phyloP scores from a whole-genome alignment of 1,284 basidiomycete genomes.

The Tylopilus sp. region DNA sequence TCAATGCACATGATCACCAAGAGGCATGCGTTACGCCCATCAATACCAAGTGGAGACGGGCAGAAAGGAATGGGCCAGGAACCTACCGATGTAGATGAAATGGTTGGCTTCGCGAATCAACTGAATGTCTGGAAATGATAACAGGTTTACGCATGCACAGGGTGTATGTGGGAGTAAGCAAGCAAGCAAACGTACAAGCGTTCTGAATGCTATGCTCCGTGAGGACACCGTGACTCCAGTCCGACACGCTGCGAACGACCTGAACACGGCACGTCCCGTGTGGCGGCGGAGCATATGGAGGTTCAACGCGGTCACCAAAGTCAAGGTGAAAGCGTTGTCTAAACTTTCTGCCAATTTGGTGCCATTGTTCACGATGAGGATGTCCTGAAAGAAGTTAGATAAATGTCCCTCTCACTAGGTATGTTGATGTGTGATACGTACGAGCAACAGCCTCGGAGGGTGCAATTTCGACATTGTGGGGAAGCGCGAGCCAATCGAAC shows the following conservation, averaged over 20 bases:
- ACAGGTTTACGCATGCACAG: constrained; percentile 4
- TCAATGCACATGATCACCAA: constrained; percentile 8
- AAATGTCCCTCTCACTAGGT: neutral
- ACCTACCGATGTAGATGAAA: constrained; percentile 82
- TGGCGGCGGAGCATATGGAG: constrained; percentile 40
- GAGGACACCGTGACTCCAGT: constrained; percentile 89
- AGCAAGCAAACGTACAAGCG: constrained; percentile 57
- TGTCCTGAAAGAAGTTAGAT: constrained; percentile 44
- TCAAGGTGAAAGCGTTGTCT: constrained; percentile 51
- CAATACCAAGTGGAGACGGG: constrained; percentile 2
- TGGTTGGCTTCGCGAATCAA: constrained; percentile 81
- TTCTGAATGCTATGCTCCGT: constrained; percentile 83
- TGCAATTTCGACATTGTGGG: constrained; percentile 58
- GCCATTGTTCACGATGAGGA: constrained; percentile 65
- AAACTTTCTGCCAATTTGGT: constrained; percentile 53
- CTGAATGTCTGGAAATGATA: constrained; percentile 56
- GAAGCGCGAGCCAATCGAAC: constrained; percentile 79
- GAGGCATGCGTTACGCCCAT: constrained; percentile 11
- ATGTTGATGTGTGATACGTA: constrained; percentile 29
- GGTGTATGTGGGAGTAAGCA: neutral
- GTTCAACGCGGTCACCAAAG: constrained; percentile 33
- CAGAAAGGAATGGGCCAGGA: neutral
- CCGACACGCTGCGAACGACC: constrained; percentile 75
- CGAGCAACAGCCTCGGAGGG: constrained; percentile 64
- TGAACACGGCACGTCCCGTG: constrained; percentile 64